Base-by-base conservation (phyloP, 768 basidiomycete species). In the Leucocoprinus sp. region DNA sequence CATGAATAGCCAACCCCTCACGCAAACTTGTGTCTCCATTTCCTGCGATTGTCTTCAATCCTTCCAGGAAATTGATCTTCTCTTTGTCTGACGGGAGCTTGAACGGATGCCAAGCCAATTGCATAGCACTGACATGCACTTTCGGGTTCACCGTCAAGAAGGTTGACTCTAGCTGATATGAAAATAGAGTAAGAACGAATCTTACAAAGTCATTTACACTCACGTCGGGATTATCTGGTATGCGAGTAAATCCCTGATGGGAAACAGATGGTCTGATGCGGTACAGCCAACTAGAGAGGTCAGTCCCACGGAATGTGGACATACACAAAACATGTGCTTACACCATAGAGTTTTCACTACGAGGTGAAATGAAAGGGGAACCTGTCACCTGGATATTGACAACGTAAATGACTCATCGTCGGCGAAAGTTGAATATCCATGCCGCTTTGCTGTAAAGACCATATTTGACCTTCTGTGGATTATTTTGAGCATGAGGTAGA, bases 211-310 rank as follows among this genome's bases (percentile, higher is more conserved):
- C 8, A 17, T 4, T 17, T 2, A 15, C 2, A 64, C 74, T 24
- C 55, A 80, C 78, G 55, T 82, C 75, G 7, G 72, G 72, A 56
- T 80, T 83, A 36, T 74, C 70, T 1, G 72, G 71, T 5, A 81
- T 60, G 24, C 63, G 61, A 9, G 60, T 71, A 55, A 83, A 82
- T 2, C 79, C 79, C 52, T 78, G 64, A 57, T 82, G 82, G 0
- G 79, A 78, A 17, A 83, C 80, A 5, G 79, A 80, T 3, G 80
- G 80, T 21, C 79, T 71, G 49, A 83, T 80, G 23, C 80, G 76
- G 59, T 83, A 83, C 8, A 82, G 50, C 75, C 76, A 82, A 8
- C 78, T 80, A 33, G 33, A 22, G 36, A 33, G 34, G 33, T 36
- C 29, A 49, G 33, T 35, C n/a, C 23, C 37, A 17, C 17, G 21